Conservation (phyloP, 805 yeast species). For the Yamadazyma akitaensis region DNA sequence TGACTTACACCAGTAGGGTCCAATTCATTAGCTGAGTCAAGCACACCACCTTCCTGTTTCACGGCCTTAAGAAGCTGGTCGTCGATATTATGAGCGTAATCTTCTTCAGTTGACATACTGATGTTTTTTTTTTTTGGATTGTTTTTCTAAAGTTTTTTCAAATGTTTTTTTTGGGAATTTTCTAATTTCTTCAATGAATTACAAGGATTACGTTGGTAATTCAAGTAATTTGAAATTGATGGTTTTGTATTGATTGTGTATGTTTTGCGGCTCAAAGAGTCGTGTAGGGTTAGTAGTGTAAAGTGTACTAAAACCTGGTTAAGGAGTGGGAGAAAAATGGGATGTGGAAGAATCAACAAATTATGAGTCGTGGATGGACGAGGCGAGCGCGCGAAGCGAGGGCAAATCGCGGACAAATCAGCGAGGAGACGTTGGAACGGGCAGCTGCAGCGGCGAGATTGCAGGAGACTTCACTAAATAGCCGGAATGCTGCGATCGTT, state of each 20-base stretch:
- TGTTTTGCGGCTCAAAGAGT: conserved; percentile 12
- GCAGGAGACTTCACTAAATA: no score
- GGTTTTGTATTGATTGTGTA: not conserved
- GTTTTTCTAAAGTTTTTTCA: no score
- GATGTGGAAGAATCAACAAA: conserved; percentile 7
- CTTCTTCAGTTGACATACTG: conserved; percentile 15
- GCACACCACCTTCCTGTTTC: conserved; percentile 29
- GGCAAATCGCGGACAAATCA: no score
- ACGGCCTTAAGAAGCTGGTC: conserved; percentile 41
- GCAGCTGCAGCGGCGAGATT: no score
- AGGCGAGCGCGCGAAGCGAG: no score
- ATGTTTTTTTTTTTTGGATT: not conserved
- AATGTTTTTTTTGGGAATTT: not conserved
- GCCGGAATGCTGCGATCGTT: no score
- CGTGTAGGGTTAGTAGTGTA: conserved; percentile 25
- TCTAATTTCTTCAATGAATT: no score
- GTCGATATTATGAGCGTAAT: conserved; percentile 35
- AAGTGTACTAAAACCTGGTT: conserved; percentile 11
- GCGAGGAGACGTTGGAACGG: no score
- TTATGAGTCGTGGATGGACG: not conserved
- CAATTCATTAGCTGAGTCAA: conserved; percentile 5
- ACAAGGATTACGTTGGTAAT: not conserved
- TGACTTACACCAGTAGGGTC: not conserved
- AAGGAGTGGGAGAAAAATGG: conserved; percentile 4
- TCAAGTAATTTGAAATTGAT: not conserved